Base-by-base conservation (phyloP, 305 asterid genomes). In the Nicotiana rustica region DNA sequence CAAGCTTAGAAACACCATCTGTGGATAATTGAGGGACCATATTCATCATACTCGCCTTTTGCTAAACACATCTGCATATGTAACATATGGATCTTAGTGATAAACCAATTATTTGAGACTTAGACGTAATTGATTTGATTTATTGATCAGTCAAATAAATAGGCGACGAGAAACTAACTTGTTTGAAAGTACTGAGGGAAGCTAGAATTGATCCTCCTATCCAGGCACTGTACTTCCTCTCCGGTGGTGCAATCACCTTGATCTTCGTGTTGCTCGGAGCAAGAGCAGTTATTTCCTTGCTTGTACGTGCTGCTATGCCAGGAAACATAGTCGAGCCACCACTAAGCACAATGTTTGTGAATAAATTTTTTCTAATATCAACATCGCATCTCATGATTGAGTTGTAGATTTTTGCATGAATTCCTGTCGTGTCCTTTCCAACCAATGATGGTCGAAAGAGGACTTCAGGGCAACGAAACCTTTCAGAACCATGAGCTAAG, bases 101-200 rank as follows among this genome's bases (percentile, higher is more conserved):
- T 36, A 1, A 36, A 52, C 59, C 59, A 52, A 52, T 52, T 52
- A 10, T 52, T 52, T 52, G 59, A 52, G 17, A 52, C 15, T 10
- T 10, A 52, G 6, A 52, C 59, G 5, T 52, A 13, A 49, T 49
- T 10, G 57, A 49, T 10, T 36, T 49, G 57, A 49, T 49, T n/a
- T 31, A 31, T 18, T 4, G 29, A 18, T n/a, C 15, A 10, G 10
- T 18, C 13, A 21, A 18, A 21, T 4, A 17, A 33, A 31, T 25
- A 38, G 9, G 44, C 44, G 36, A 44, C 5, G 14, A 17, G 10
- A 21, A 47, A 35, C 38, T 77, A 52, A 77, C 81, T 64, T 29
- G 52, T 52, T 56, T 18, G 81, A 77, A 52, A 38, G 81, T 77
- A 55, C 5, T 36, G 44, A 77, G n/a, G 81, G 81, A 77, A 56